Evolutionary conservation across 257 asterid species (phyloP), one percentile per base, ranked within the genome.

Genomic region (Lantana camara): DNA sequence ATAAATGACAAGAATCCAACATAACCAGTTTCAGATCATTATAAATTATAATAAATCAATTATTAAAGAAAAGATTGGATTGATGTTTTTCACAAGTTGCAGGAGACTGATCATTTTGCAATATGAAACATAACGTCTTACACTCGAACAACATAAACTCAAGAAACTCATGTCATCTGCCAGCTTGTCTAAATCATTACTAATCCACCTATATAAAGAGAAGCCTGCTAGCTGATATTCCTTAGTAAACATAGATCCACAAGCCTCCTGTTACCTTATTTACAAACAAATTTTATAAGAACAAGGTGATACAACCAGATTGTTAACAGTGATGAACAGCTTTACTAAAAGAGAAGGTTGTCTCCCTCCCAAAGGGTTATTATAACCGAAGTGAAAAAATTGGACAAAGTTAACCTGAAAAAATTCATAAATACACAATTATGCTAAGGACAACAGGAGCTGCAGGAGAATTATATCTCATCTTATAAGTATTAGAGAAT

Each of bases 221-320:
- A 40, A 0, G 21, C 54, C 38, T 9, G 14, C 48, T 49, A 34
- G 29, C 19, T 44, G 0, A 34, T 46, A 46, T 30, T 57, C 27
- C 9, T 15, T 34, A 3, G 13, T 15, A 9, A 14, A 64, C 22
- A 21, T 41, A 29, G 15, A 40, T 42, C 23, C 34, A 58, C 52
- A 59, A 59, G 51, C 38, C 29, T 10, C 55, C 32, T 59, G 22
- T 59, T 58, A 59, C 5, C 52, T 41, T 37, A 58, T 12, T 45
- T 40, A 59, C 21, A 38, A 41, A 24, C 23, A 22, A n/a, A 1
- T 23, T 3, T 6, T 41, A 60, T 45, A 23, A 60, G 17, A 60
- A 24, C 17, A 60, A 42, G 66, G 27, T 60, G 10, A 44, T 27
- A 60, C 24, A 13, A 52, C 29, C 48, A 41, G 22, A 60, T 38